A percentile compares a stretch with the other conserved stretches of the same genome.
Evolutionary conservation across 176 grass and related monocot genomes (phyloP).

Genomic region (Lolium multiflorum): DNA sequence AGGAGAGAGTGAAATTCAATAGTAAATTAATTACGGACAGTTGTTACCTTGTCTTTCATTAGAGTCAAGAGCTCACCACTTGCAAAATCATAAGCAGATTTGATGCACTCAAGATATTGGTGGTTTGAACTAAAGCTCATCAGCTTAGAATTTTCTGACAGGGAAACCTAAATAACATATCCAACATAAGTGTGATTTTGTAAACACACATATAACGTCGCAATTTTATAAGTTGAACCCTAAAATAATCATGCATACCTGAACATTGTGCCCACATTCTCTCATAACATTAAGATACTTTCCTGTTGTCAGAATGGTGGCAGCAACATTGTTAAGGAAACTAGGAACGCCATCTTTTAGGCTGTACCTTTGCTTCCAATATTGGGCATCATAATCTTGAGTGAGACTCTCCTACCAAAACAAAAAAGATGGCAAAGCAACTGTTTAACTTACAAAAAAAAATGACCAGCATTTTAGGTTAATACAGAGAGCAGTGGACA

Average conservation of each 20-base stretch:
- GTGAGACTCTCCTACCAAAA: slow-evolving; percentile 84
- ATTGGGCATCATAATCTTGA: slow-evolving; percentile 92
- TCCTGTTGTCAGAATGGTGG: slow-evolving; percentile 89
- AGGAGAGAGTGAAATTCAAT: slow-evolving; percentile 6
- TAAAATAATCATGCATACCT: slow-evolving; percentile 60
- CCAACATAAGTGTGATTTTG: slow-evolving; percentile 24
- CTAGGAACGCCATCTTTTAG: slow-evolving; percentile 93
- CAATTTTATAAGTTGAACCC: slow-evolving; percentile 15
- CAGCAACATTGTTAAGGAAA: slow-evolving; percentile 92
- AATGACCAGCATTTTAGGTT: background rate
- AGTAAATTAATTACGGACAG: slow-evolving; percentile 27
- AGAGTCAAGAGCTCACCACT: slow-evolving; percentile 89
- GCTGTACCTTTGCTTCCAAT: slow-evolving; percentile 95
- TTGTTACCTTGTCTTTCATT: slow-evolving; percentile 87
- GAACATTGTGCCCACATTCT: slow-evolving; percentile 92
- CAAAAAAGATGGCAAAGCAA: slow-evolving; percentile 36
- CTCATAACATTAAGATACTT: slow-evolving; percentile 99
- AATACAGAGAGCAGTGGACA: slow-evolving; percentile 30
- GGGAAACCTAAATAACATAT: slow-evolving; percentile 72
- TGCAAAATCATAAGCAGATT: slow-evolving; percentile 98
- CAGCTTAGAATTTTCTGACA: slow-evolving; percentile 96
- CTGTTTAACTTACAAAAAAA: slow-evolving; percentile 33
- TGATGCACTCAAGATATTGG: slow-evolving; percentile 97
- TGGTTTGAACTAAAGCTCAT: slow-evolving; percentile 91
- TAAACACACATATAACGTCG: background rate